Evolutionary conservation across 139 green algal species (phyloP), one percentile per base, ranked within the genome.

Genomic region (Coelastrella sp.): DNA sequence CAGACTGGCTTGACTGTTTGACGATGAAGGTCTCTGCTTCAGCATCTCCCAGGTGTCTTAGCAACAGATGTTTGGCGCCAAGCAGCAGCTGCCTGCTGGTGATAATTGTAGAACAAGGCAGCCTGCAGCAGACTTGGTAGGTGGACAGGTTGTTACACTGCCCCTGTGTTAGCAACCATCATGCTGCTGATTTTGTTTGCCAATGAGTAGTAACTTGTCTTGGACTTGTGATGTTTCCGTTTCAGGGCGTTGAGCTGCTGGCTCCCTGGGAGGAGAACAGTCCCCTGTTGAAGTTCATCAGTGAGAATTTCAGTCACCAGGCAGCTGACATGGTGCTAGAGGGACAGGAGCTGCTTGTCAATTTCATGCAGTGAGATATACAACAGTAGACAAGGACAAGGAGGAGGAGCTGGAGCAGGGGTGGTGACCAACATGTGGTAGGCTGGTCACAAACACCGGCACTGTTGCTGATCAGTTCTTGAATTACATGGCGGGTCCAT

Each of bases 221-320:
- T 35, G 9, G 40, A 3, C 69, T 37, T 6, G 27, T 73, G 64
- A 41, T 62, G 43, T 27, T 63, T n/a, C 71, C 27, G 43, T 43
- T 64, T 41, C 71, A 81, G 80, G 75, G 75, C 37, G 53, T 82
- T 38, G 75, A 51, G 40, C 78, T 84, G 78, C 13, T 84, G 34
- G 78, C 78, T 5, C 78, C 78, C 9, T 84, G 78, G 78, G 78
- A 84, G 78, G 78, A 84, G 62, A 75, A 37, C 78, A 84, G 78
- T n/a, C 59, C 78, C 2, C 40, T 84, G 60, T 53, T 84, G 40
- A 84, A 84, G 60, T 84, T 76, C 40, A 76, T 84, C 27, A 48
- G 59, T 34, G 78, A 84, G 78, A 84, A 84, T 60, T 84, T 84
- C 78, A 84, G 78, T 40, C 78, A 84, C 78, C 60, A 75, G 78